These are phyloP conservation scores for Neurospora tetraspora DNA, from an alignment of 495 filamentous ascomycete genomes.

Conservation along the genomic window DNA sequence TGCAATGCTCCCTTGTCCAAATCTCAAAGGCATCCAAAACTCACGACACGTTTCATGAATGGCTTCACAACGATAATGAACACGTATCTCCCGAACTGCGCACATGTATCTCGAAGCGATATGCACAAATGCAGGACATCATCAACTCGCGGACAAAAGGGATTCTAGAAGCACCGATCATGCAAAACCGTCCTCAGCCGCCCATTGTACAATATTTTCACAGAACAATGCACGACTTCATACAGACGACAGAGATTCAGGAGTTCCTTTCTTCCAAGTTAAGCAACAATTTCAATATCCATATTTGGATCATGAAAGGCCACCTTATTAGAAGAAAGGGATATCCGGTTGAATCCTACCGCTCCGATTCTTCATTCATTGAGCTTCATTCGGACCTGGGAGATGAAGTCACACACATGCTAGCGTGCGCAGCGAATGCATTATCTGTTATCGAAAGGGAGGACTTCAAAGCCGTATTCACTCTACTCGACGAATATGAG, in stretches of 20 bases:
- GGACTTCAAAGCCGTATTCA: background rate
- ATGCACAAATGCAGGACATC: background rate
- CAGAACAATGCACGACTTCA: background rate
- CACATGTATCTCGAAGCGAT: background rate
- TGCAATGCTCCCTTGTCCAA: background rate
- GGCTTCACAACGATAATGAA: background rate
- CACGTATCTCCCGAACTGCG: background rate
- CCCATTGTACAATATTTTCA: background rate
- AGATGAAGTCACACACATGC: background rate
- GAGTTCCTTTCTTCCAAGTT: background rate
- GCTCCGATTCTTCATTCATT: background rate
- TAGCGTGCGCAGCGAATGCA: background rate
- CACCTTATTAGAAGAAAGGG: background rate
- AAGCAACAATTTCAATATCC: background rate
- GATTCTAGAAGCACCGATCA: background rate
- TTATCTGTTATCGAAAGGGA: background rate
- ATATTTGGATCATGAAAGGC: background rate
- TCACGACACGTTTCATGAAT: background rate
- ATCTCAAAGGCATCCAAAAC: background rate
- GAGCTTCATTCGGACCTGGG: background rate
- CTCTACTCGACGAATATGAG: background rate
- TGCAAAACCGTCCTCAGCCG: background rate
- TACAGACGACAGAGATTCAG: background rate
- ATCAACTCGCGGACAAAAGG: background rate
- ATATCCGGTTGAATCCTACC: background rate